These are phyloP conservation scores for Tetrahymena thermophila DNA, from an alignment of 73 alveolate genomes.

Conservation along the genomic window DNA sequence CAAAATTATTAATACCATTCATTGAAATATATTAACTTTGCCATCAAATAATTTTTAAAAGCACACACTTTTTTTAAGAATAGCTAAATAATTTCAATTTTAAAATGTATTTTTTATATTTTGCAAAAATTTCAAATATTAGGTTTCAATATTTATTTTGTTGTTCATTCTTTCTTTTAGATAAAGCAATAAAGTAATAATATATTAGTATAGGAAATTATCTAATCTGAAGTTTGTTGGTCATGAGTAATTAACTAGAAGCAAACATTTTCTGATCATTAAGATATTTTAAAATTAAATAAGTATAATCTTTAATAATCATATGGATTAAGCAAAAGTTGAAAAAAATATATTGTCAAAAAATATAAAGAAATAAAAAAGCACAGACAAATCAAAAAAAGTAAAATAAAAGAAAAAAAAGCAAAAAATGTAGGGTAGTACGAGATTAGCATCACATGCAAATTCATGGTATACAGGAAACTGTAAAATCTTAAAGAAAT, in stretches of 20 bases:
- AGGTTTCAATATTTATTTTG: too few species aligned
- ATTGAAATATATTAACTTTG: too few species aligned
- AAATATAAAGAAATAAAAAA: not conserved
- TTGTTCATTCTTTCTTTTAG: too few species aligned
- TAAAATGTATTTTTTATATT: too few species aligned
- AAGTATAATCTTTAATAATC: not conserved
- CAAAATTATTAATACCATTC: too few species aligned
- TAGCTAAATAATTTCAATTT: too few species aligned
- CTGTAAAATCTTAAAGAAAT: not conserved
- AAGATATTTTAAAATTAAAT: not conserved
- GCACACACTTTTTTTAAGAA: too few species aligned
- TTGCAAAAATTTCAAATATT: too few species aligned
- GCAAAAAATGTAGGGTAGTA: not conserved
- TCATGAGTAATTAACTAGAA: not conserved
- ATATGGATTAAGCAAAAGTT: not conserved
- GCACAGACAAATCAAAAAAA: not conserved
- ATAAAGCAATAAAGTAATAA: too few species aligned
- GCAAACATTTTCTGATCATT: not conserved
- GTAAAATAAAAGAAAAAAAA: not conserved
- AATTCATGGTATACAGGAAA: conserved; percentile 91
- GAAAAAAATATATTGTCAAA: not conserved
- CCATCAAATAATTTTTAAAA: too few species aligned
- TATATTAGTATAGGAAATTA: not conserved
- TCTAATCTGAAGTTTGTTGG: not conserved
- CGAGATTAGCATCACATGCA: conserved; percentile 81